Evolutionary conservation across 805 yeast species (phyloP).

Genomic region (Metschnikowia continentalis): DNA sequence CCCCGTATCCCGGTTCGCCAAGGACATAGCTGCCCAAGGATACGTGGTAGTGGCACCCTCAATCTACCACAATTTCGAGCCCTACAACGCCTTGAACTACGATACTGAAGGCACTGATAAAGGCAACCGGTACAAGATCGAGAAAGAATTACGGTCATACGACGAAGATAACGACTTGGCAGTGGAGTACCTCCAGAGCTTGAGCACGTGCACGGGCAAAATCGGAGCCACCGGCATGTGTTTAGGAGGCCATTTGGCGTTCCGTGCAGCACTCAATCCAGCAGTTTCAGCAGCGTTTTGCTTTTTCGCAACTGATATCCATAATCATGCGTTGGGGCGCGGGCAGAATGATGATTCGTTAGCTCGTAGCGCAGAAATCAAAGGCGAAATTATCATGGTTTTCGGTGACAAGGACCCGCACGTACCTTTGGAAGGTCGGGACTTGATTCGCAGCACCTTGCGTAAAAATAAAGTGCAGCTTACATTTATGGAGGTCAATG

Average conservation of each 20-base stretch:
- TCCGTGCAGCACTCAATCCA: conserved; percentile 60
- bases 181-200: conserved; percentile 54
- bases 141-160: conserved; percentile 65
- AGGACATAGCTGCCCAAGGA: conserved; percentile 75
- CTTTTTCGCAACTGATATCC: conserved; percentile 80
- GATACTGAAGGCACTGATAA: conserved; percentile 71
- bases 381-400: conserved; percentile 60
- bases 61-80: conserved; percentile 69
- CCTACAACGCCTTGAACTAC: conserved; percentile 61
- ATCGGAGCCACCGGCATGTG: conserved; percentile 88
- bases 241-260: conserved; percentile 79
- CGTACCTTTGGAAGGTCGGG: conserved; percentile 76
- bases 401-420: conserved; percentile 79
- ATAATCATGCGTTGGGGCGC: conserved; percentile 59
- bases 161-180: conserved; percentile 69
- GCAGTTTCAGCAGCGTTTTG: conserved; percentile 66
- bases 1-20: conserved; percentile 74
- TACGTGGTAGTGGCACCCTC: conserved; percentile 77
- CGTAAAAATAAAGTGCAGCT: conserved; percentile 57
- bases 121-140: conserved; percentile 64
- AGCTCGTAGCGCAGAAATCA: conserved; percentile 49
- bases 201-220: conserved; percentile 64
- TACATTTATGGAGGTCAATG: conserved; percentile 70
- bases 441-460: conserved; percentile 57
- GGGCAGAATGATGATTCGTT: conserved; percentile 65